A percentile compares a stretch with the other conserved stretches of the same genome.
Conservation (phyloP, 257 asterid species). For the Gardenia jasminoides region DNA sequence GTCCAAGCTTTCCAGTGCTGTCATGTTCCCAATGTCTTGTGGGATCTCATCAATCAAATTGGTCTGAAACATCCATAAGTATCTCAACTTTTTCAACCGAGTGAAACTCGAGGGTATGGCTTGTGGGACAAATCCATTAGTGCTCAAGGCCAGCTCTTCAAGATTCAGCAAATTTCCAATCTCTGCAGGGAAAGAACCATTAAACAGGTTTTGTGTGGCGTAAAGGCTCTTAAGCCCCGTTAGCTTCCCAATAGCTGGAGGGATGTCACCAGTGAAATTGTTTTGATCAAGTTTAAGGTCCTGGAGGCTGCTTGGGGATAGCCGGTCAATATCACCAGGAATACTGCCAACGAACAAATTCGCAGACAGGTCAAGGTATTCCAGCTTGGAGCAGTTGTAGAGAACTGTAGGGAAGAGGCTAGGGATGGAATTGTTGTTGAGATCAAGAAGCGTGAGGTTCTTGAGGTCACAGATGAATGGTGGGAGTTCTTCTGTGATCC, state of each 20-base stretch:
- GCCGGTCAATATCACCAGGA: constrained; percentile 48
- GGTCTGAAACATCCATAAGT: constrained; percentile 39
- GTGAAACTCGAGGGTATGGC: constrained; percentile 56
- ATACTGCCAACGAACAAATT: constrained; percentile 51
- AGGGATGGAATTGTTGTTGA: constrained; percentile 16
- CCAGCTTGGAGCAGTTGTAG: constrained; percentile 29
- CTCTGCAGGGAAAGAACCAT: constrained; percentile 59
- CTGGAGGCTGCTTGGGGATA: constrained; percentile 39
- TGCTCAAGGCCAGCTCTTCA: constrained; percentile 39
- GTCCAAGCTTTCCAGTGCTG: constrained; percentile 55
- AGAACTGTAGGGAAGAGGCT: constrained; percentile 26
- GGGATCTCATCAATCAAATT: constrained; percentile 72
- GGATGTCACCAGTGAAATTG: constrained; percentile 63
- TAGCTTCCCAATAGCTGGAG: constrained; percentile 54
- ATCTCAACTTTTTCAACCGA: constrained; percentile 49
- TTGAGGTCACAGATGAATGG: constrained; percentile 27
- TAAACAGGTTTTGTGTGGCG: constrained; percentile 33
- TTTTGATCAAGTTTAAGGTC: constrained; percentile 42
- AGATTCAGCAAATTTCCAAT: constrained; percentile 57
- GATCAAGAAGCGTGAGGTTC: constrained; percentile 24
- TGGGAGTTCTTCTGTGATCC: constrained; percentile 25
- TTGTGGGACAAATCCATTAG: constrained; percentile 52
- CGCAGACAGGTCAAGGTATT: constrained; percentile 51
- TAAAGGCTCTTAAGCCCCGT: constrained; percentile 37
- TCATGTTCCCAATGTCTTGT: constrained; percentile 48